Base-by-base conservation (phyloP, 2,329 filamentous ascomycete genomes). In the Aureobasidium leucospermi region DNA sequence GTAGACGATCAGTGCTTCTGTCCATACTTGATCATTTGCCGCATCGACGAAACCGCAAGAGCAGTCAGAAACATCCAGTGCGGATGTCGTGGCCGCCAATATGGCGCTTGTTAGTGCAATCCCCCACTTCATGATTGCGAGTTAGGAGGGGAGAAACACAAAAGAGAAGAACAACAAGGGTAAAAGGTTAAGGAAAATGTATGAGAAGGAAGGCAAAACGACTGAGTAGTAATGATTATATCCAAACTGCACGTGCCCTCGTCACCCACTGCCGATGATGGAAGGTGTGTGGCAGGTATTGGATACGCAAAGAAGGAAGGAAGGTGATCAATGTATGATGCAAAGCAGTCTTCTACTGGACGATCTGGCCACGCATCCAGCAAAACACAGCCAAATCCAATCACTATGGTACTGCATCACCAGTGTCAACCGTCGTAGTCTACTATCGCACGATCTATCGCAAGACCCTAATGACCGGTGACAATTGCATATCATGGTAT, bases 1-100 rank as follows among this genome's bases (percentile, higher is more conserved):
- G 66, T 79, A 80, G 4, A 76, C 68, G 49, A 80, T 76, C 29
- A 77, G 71, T 7, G 74, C 74, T 46, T 80, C 78, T 0, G 77
- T 80, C 62, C 74, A 79, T 10, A 78, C 63, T 16, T 71, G 64
- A 8, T 70, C 65, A 2, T 73, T 73, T 7, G 65, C 60, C 1
- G 65, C 60, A 62, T 80, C 77, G 60, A 73, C 72, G 60, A 75
- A 80, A 11, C 78, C 78, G 63, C 78, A 80, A 29, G 71, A 69
- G 62, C 78, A 80, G 59, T 72, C 63, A 3, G 46, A 43, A 7
- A 59, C 41, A n/a, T 52, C 47, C 31, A 32, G 15, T 4, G 52
- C 52, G 39, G 52, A 45, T 4, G 51, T 42, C 1, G 52, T 56
- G 31, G 39, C 52, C 31, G 53, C 53, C 13, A 58, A 15, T 32